Percentiles rank a stretch among this genome's conserved stretches.
Conservation (phyloP, 768 basidiomycete species). For the Coprinopsis strossmayeri region DNA sequence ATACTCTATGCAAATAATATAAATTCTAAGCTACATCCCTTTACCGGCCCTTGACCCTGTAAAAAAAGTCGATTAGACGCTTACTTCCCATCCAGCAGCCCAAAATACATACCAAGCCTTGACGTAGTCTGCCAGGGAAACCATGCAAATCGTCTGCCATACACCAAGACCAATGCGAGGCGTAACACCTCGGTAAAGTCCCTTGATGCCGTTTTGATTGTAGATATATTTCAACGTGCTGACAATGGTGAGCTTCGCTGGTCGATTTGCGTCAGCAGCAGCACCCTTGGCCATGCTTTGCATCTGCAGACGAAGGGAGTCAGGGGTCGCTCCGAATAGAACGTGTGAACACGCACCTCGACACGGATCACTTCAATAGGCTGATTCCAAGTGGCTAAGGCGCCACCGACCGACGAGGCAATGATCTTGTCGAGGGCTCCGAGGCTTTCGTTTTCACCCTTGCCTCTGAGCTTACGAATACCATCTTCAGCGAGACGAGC, state of each 20-base stretch:
- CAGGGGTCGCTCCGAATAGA: background rate
- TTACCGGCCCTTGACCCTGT: constrained; percentile 17
- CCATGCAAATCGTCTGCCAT: constrained; percentile 99
- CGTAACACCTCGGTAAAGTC: constrained; percentile 94
- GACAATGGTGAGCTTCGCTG: constrained; percentile 85
- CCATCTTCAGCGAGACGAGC: constrained; percentile 82
- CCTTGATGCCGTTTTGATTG: constrained; percentile 92
- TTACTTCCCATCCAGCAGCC: no score
- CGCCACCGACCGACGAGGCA: constrained; percentile 86
- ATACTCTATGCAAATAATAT: constrained; percentile 23
- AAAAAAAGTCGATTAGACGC: no score
- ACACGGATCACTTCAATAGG: constrained; percentile 97
- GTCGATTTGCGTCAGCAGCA: constrained; percentile 67
- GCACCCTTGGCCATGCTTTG: constrained; percentile 93
- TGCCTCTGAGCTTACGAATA: constrained; percentile 75
- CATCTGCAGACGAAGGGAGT: constrained; percentile 54
- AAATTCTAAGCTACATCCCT: constrained; percentile 15
- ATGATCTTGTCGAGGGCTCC: constrained; percentile 81
- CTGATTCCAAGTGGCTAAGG: constrained; percentile 98
- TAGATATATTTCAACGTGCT: constrained; percentile 95
- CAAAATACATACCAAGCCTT: constrained; percentile 60
- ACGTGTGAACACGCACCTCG: constrained; percentile 50
- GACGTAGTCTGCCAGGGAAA: constrained; percentile 94
- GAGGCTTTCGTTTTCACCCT: constrained; percentile 68
- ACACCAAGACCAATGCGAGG: constrained; percentile 94